Evolutionary conservation across 2,329 filamentous ascomycete species (phyloP).

Genomic region (Didymella pinodella): DNA sequence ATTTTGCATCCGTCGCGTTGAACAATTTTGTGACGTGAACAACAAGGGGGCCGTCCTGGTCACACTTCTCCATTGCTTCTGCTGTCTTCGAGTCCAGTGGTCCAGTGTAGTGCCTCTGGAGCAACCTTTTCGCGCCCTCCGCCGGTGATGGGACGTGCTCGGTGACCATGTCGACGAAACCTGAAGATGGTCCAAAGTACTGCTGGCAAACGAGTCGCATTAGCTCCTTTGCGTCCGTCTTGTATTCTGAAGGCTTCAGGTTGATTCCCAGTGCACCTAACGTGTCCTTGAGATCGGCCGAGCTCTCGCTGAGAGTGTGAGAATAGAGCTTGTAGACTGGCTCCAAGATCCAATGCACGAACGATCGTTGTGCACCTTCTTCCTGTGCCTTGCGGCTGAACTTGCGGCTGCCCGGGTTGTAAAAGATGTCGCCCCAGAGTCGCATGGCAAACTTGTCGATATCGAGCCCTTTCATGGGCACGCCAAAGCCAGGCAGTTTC

Average conservation of each 20-base stretch:
- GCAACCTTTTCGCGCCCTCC: slow-evolving; percentile 75
- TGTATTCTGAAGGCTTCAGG: slow-evolving; percentile 92
- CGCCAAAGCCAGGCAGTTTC: slow-evolving; percentile 45
- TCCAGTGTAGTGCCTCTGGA: slow-evolving; percentile 91
- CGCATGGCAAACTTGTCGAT: slow-evolving; percentile 81
- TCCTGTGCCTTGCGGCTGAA: slow-evolving; percentile 90
- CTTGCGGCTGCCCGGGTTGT: slow-evolving; percentile 86
- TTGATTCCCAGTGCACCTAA: slow-evolving; percentile 80
- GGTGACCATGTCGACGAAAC: slow-evolving; percentile 95
- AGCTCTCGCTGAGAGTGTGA: slow-evolving; percentile 90
- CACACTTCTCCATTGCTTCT: slow-evolving; percentile 79
- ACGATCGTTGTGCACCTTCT: slow-evolving; percentile 80
- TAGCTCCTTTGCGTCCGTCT: slow-evolving; percentile 85
- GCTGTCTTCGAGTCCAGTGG: slow-evolving; percentile 84
- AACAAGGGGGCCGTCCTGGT: slow-evolving; percentile 90
- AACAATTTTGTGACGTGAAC: slow-evolving; percentile 93
- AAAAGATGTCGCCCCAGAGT: slow-evolving; percentile 97
- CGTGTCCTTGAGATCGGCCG: slow-evolving; percentile 81
- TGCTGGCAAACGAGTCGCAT: slow-evolving; percentile 90
- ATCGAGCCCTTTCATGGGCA: slow-evolving; percentile 63
- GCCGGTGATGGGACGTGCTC: slow-evolving; percentile 87
- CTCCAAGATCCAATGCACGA: slow-evolving; percentile 93
- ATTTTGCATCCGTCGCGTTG: slow-evolving; percentile 87
- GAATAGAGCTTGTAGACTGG: slow-evolving; percentile 98
- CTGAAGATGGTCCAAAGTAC: slow-evolving; percentile 89